Evolutionary conservation across 208 protist genomes (phyloP).

Genomic region (Acanthamoeba triangularis): DNA sequence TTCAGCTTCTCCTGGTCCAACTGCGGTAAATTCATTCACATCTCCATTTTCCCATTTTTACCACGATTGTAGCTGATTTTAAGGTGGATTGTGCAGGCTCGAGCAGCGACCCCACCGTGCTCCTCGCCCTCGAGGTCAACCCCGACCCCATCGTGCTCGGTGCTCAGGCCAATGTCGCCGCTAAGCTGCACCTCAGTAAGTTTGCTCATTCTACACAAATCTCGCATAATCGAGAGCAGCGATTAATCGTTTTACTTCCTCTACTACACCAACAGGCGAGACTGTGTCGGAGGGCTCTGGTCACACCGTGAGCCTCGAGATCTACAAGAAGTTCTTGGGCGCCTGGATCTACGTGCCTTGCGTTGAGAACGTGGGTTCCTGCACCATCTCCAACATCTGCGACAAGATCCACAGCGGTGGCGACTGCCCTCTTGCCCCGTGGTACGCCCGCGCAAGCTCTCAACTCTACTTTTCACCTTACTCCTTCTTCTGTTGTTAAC

Average conservation of each 20-base stretch:
- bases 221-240: not conserved
- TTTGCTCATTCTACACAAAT: not conserved
- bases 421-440: constrained; percentile 56
- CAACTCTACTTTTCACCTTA: not conserved
- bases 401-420: not conserved
- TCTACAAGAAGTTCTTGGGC: constrained; percentile 76
- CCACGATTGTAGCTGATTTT: not conserved
- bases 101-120: constrained; percentile 42
- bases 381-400: constrained; percentile 58
- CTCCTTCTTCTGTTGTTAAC: not conserved
- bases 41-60: not conserved
- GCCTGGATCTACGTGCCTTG: constrained; percentile 72
- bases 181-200: constrained; percentile 28
- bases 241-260: not conserved
- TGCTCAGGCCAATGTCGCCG: not conserved
- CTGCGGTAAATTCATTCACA: not conserved
- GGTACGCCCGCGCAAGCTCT: not conserved
- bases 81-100: not conserved
- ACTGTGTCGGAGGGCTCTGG: not conserved
- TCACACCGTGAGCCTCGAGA: constrained; percentile 54
- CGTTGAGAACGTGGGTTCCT: constrained; percentile 6
- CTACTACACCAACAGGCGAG: not conserved
- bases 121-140: constrained; percentile 27
- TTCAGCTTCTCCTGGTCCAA: constrained; percentile 46
- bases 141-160: constrained; percentile 73